These are phyloP conservation scores for Casuarina equisetifolia DNA, from an alignment of 306 rosid genomes.

Conservation along the genomic window DNA sequence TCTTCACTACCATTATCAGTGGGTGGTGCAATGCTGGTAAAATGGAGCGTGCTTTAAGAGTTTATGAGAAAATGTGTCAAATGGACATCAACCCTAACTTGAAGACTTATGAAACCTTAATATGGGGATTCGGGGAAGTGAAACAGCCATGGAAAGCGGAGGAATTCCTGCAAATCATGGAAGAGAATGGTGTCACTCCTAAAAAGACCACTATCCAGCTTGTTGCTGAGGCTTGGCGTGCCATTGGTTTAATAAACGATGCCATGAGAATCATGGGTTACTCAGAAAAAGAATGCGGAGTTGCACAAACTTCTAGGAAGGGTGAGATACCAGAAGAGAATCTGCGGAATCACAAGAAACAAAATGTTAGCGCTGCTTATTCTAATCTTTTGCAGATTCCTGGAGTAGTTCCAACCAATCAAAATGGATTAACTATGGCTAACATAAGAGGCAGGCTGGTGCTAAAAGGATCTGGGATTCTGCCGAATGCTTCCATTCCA, in stretches of 20 bases:
- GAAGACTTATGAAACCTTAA: conserved; percentile 87
- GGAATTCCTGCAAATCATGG: conserved; percentile 69
- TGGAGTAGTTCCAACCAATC: conserved; percentile 39
- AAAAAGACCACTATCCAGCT: conserved; percentile 61
- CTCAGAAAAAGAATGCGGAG: conserved; percentile 39
- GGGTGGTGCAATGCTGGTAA: conserved; percentile 86
- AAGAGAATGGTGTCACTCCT: conserved; percentile 62
- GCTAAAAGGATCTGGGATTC: conserved; percentile 33
- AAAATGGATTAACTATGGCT: conserved; percentile 43
- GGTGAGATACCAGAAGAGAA: conserved; percentile 38
- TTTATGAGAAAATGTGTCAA: conserved; percentile 59
- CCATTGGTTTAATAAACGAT: conserved; percentile 59
- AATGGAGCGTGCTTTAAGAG: conserved; percentile 70
- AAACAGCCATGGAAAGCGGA: conserved; percentile 92
- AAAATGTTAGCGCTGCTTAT: conserved; percentile 41
- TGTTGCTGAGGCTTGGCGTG: conserved; percentile 83
- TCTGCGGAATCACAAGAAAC: conserved; percentile 45
- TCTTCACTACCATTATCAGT: conserved; percentile 91
- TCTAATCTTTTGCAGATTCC: conserved; percentile 49
- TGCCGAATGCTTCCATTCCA: conserved; percentile 33
- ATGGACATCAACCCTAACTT: conserved; percentile 59
- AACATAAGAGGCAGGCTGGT: conserved; percentile 54
- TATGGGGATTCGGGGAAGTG: conserved; percentile 97
- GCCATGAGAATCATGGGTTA: conserved; percentile 55
- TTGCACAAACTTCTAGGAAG: conserved; percentile 14